Evolutionary conservation across 1,139 yeast species (phyloP), one percentile per base, ranked within the genome.

Genomic region (Yamadazyma spencermartinsiae): DNA sequence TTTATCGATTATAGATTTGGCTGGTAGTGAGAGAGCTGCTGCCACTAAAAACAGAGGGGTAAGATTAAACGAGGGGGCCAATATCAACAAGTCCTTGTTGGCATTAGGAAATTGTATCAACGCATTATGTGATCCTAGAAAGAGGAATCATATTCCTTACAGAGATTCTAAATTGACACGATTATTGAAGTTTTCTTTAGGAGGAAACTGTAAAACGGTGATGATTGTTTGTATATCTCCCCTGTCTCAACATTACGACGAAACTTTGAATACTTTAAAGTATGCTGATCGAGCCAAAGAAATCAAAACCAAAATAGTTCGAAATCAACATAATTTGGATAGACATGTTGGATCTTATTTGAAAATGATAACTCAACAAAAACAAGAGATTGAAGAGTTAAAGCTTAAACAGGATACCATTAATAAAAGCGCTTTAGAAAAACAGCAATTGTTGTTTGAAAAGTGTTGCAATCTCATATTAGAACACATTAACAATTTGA

Each of bases 211-310:
- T 62, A 85, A 86, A 58, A 90, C 98, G 0, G 92, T 88, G 4
- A 90, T 90, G 97, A 87, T 90, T 50, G 97, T 89, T 1, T 90
- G 97, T 61, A 78, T 90, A 3, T 84, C 95, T 3, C 97, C 97
- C 0, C 84, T 89, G 45, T 77, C 86, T 24, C 74, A 73, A 29
- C 96, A 90, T 58, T 88, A 87, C 56, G 97, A 90, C 55, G 98
- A 90, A 55, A 89, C 97, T 0, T 69, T 87, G 40, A 90, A 89
- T 58, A 87, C 97, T 0, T 72, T 90, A 42, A 87, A 87, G 56
- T 90, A 89, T 58, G 97, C 97, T 0, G 81, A 88, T 56, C 69
- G 96, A 21, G 97, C 96, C 13, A 88, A 88, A 53, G 90, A 86
- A 50, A 90, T 90, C 51, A 86, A 86, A 55, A 90, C 96, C 0